Evolutionary conservation across 2,329 filamentous ascomycete species (phyloP).

Genomic region (Drechslerella stenobrocha): DNA sequence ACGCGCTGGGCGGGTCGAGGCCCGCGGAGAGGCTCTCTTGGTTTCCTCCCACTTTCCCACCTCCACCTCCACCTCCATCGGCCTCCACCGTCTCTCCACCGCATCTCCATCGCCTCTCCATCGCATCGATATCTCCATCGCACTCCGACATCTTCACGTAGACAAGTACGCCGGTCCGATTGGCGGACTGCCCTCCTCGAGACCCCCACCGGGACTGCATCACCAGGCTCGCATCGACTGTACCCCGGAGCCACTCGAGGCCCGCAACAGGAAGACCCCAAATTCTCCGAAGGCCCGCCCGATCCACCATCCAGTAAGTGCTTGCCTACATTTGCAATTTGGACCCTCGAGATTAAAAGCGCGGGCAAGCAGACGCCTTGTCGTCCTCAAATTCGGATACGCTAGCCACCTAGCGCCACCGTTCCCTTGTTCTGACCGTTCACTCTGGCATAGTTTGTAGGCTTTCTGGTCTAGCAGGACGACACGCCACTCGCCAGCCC

Average conservation of each 20-base stretch:
- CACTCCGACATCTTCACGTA: conserved; percentile 1
- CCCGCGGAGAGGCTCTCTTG: conserved; percentile 23
- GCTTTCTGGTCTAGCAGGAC: conserved; percentile 6
- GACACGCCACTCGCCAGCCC: conserved; percentile 35
- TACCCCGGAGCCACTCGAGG: conserved; percentile 16
- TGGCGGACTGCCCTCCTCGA: conserved; percentile 28
- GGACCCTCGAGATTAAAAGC: not conserved
- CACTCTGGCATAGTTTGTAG: conserved; percentile 4
- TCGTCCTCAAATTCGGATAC: conserved; percentile 7
- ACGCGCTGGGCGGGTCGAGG: conserved; percentile 16
- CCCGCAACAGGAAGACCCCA: conserved; percentile 1
- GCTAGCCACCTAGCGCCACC: conserved; percentile 11
- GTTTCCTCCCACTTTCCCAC: conserved; percentile 18
- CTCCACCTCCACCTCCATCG: conserved; percentile 1
- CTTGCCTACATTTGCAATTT: conserved; percentile 3
- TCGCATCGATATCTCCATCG: not conserved
- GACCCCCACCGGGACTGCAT: conserved; percentile 26
- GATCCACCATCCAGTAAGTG: conserved; percentile 3
- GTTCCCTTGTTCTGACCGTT: conserved; percentile 14
- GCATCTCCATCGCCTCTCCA: not conserved
- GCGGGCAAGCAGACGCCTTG: conserved; percentile 7
- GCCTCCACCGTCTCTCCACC: conserved; percentile 2
- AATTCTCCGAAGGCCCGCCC: conserved; percentile 2
- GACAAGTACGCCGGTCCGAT: not conserved
- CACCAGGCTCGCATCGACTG: conserved; percentile 42